A percentile compares a stretch with the other conserved stretches of the same genome.
Conservation (phyloP, 1,284 basidiomycete species). For the Cutaneotrichosporon mucoides region DNA sequence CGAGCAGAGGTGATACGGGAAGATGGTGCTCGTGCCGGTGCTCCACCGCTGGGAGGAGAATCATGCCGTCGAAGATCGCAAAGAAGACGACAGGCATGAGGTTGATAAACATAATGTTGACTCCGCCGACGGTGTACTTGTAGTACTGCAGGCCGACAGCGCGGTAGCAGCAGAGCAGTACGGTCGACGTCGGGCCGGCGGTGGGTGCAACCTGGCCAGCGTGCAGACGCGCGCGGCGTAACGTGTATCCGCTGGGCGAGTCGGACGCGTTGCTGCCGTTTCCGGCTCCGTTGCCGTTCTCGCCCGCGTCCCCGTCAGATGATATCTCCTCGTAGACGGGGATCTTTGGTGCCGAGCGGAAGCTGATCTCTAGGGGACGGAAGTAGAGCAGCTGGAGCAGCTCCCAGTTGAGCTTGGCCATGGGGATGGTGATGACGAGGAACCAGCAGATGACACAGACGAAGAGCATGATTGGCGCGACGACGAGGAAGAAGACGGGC, state of each 20-base stretch:
- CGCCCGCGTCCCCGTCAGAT: neutral
- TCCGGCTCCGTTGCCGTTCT: slow-evolving; percentile 11
- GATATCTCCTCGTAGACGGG: slow-evolving; percentile 29
- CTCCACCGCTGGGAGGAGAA: slow-evolving; percentile 71
- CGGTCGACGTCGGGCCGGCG: slow-evolving; percentile 70
- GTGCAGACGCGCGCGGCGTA: slow-evolving; percentile 54
- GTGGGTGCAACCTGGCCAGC: slow-evolving; percentile 70
- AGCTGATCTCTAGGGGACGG: slow-evolving; percentile 81
- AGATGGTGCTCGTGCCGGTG: slow-evolving; percentile 54
- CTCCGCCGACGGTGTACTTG: slow-evolving; percentile 98
- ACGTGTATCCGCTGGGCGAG: slow-evolving; percentile 14
- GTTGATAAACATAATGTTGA: slow-evolving; percentile 98
- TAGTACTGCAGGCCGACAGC: slow-evolving; percentile 90
- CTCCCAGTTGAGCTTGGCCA: slow-evolving; percentile 96
- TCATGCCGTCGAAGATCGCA: slow-evolving; percentile 87
- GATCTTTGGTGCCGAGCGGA: slow-evolving; percentile 58
- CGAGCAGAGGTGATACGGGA: slow-evolving; percentile 54
- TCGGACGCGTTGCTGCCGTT: slow-evolving; percentile 8
- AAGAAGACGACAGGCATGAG: slow-evolving; percentile 91
- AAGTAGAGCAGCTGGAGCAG: slow-evolving; percentile 77
- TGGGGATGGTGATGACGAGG: slow-evolving; percentile 89
- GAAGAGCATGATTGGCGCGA: slow-evolving; percentile 82
- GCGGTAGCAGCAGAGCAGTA: slow-evolving; percentile 90
- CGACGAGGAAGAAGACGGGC: slow-evolving; percentile 65
- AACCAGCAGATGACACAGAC: slow-evolving; percentile 90